Evolutionary conservation across 345 rosid genomes (phyloP).

Genomic region (sweet orange (Citrus sinensis)): DVS_A1.0 CM039163.1:37858001-37858500

Average conservation of each 20-base stretch:
- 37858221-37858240: background rate
- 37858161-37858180: background rate
- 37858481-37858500: background rate
- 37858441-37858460: background rate
- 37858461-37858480: background rate
- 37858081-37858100: conserved; percentile 72
- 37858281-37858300: conserved; percentile 6
- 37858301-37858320: background rate
- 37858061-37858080: background rate
- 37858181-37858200: background rate
- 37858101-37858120: conserved; percentile 57
- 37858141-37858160: conserved; percentile 81
- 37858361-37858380: no score
- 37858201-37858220: background rate
- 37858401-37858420: background rate
- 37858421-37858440: background rate
- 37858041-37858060: conserved; percentile 16
- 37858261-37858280: background rate
- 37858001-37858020: conserved; percentile 26
- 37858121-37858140: conserved; percentile 77
- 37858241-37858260: background rate
- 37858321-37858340: background rate
- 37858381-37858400: background rate
- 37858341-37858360: no score
- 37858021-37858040: conserved; percentile 9